Evolutionary conservation across 2,329 filamentous ascomycete genomes (phyloP).

Genomic region (Cladosporium sphaerospermum): DNA sequence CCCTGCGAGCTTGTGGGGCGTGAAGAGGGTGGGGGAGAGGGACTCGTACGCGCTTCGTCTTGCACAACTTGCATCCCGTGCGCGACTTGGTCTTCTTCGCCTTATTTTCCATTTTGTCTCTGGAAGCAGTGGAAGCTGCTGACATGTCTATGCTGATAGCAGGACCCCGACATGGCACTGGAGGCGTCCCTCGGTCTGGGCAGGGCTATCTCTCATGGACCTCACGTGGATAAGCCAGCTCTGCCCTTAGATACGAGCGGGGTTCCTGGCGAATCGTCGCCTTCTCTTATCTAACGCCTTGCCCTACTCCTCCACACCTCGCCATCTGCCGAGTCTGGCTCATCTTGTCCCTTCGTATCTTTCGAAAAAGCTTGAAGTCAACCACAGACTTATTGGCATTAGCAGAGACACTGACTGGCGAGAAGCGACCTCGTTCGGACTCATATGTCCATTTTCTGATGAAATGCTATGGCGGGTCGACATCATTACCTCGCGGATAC

Average conservation of each 20-base stretch:
- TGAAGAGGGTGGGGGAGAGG: not conserved
- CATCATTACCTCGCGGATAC: too few relatives aligned
- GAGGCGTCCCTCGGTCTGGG: not conserved
- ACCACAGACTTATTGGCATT: too few relatives aligned
- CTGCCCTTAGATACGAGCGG: not conserved
- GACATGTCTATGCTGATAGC: not conserved
- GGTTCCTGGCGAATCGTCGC: conserved; percentile 2
- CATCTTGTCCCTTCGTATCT: too few relatives aligned
- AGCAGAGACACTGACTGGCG: too few relatives aligned
- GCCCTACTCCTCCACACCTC: too few relatives aligned
- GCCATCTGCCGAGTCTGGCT: too few relatives aligned
- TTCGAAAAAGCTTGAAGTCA: too few relatives aligned
- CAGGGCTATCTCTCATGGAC: not conserved
- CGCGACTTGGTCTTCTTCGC: conserved; percentile 10
- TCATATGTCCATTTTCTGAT: too few relatives aligned
- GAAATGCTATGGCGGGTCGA: too few relatives aligned
- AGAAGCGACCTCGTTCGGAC: too few relatives aligned
- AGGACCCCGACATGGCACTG: not conserved
- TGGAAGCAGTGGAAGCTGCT: not conserved
- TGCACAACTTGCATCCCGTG: conserved; percentile 9
- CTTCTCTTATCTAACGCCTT: too few relatives aligned
- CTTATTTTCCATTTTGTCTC: not conserved
- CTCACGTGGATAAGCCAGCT: not conserved
- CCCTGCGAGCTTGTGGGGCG: not conserved
- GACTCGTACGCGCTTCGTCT: not conserved